phyloP scores from a whole-genome alignment of 495 filamentous ascomycete species.

The Podospora sp. region DNA sequence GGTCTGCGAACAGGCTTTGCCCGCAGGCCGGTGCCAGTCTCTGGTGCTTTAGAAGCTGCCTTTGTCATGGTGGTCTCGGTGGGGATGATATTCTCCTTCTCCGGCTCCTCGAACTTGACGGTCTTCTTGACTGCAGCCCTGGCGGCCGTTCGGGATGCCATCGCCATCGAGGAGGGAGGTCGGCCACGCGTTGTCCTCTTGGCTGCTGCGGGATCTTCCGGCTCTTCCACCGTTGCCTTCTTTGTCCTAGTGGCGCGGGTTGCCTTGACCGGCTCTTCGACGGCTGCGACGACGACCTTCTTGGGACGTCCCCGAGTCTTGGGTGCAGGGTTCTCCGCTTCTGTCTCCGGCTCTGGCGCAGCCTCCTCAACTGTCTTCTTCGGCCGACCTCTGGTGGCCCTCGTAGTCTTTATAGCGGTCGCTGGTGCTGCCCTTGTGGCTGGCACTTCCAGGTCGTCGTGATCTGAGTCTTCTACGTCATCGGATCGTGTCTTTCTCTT shows the following conservation, averaged over 20 bases:
- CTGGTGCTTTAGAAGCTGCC: conserved; percentile 34
- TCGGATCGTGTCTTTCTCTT: conserved; percentile 54
- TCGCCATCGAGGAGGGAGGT: conserved; percentile 33
- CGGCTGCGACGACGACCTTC: conserved; percentile 39
- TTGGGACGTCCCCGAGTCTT: conserved; percentile 48
- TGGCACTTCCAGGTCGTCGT: conserved; percentile 33
- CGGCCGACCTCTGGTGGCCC: conserved; percentile 43
- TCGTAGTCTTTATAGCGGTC: conserved; percentile 40
- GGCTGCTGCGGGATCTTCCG: conserved; percentile 6
- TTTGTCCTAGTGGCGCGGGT: conserved; percentile 39
- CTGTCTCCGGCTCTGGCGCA: conserved; percentile 24
- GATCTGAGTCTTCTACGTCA: conserved; percentile 45
- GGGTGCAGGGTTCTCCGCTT: conserved; percentile 29
- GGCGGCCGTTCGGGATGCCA: conserved; percentile 32
- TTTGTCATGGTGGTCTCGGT: conserved; percentile 22
- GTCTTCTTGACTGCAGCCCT: conserved; percentile 53
- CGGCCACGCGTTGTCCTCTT: conserved; percentile 47
- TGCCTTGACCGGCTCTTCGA: conserved; percentile 35
- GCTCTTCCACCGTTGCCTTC: conserved; percentile 36
- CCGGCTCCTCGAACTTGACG: conserved; percentile 59
- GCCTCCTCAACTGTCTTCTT: conserved; percentile 43
- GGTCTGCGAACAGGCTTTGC: conserved; percentile 34
- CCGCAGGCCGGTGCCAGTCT: conserved; percentile 26
- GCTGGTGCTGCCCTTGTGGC: conserved; percentile 34
- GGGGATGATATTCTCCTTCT: conserved; percentile 57